Percentiles rank a stretch among this genome's conserved stretches.
These are phyloP conservation scores for Leccinum idahoense DNA, from an alignment of 1,284 basidiomycete species.

Conservation along the genomic window DNA sequence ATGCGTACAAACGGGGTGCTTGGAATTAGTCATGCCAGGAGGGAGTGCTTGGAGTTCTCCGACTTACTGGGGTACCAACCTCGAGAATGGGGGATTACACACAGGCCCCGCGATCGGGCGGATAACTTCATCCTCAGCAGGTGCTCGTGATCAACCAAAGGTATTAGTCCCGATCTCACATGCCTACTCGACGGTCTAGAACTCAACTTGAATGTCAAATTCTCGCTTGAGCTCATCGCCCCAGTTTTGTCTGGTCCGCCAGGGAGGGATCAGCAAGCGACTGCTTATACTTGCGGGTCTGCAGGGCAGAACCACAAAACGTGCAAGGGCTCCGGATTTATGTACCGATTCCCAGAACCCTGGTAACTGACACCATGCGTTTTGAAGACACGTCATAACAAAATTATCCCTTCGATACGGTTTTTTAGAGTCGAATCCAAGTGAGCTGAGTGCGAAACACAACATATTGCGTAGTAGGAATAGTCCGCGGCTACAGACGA, in stretches of 20 bases:
- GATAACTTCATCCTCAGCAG: conserved; percentile 1
- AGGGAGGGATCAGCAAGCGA: conserved; percentile 20
- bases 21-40: conserved; percentile 12
- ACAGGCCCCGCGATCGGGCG: conserved; percentile 10
- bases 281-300: conserved; percentile 27
- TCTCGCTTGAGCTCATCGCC: conserved; percentile 26
- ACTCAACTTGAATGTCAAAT: conserved; percentile 21
- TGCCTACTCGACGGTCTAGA: conserved; percentile 24
- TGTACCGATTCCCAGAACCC: conserved; percentile 21
- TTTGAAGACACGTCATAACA: conserved; percentile 19
- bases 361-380: conserved; percentile 28
- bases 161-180: conserved; percentile 16
- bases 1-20: conserved; percentile 15
- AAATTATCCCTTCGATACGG: conserved; percentile 16
- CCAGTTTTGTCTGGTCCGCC: conserved; percentile 20
- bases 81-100: conserved; percentile 21
- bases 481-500: conserved; percentile 30
- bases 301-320: conserved; percentile 28
- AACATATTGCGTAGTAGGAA: conserved; percentile 21
- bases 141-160: conserved; percentile 4
- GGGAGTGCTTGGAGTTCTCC: conserved; percentile 11
- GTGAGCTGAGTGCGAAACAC: conserved; percentile 23
- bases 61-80: conserved; percentile 10
- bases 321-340: conserved; percentile 19
- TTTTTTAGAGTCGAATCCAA: conserved; percentile 9